Evolutionary conservation across 129 eudicot genomes (phyloP).

Genomic region (Centrapalus pauciflorus): DNA sequence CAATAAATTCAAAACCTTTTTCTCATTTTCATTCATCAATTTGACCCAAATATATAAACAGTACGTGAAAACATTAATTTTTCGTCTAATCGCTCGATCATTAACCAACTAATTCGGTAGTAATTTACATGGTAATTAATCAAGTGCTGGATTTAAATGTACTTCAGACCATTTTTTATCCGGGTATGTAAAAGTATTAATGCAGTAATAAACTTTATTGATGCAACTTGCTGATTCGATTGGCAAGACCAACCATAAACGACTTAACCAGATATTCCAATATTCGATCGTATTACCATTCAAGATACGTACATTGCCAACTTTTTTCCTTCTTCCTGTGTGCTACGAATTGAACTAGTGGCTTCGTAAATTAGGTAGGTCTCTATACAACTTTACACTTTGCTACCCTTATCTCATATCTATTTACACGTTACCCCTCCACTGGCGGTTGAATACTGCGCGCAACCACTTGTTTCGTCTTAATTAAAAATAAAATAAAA

Average conservation of each 20-base stretch:
- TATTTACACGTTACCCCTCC: neutral
- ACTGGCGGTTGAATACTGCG: neutral
- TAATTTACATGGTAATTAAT: neutral
- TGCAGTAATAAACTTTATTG: neutral
- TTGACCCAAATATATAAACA: too few species aligned
- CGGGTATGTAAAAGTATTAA: neutral
- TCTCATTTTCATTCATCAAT: too few species aligned
- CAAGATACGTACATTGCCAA: slow-evolving; percentile 4
- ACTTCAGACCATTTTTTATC: neutral
- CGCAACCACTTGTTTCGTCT: slow-evolving; percentile 14
- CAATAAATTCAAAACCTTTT: neutral
- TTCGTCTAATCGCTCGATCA: neutral
- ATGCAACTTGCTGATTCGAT: neutral
- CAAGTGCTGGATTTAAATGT: neutral
- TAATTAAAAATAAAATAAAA: neutral
- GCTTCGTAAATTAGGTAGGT: neutral
- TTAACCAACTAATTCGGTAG: neutral
- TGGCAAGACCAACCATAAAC: too few species aligned
- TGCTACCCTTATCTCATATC: neutral
- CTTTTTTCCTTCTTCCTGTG: neutral
- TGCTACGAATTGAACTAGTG: neutral
- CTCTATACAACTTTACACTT: slow-evolving; percentile 10
- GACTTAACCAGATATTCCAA: too few species aligned
- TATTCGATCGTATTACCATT: neutral
- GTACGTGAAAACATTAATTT: neutral